phyloP scores from a whole-genome alignment of 441 rosid genomes.

The Croton setiger region DNA sequence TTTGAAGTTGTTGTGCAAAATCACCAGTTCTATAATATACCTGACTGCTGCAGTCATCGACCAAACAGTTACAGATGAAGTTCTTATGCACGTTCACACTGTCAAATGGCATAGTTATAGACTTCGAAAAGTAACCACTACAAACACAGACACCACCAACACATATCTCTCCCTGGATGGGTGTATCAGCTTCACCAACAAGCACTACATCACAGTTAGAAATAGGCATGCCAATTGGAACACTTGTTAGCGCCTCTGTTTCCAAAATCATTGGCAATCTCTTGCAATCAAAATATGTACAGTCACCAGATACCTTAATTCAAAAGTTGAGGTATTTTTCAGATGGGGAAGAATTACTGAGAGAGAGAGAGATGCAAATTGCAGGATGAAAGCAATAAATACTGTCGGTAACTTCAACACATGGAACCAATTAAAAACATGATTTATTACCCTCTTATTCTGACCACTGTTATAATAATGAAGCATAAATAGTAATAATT shows the following conservation, averaged over 20 bases:
- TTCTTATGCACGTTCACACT: conserved; percentile 44
- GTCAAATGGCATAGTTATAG: conserved; percentile 28
- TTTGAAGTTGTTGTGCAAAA: conserved; percentile 57
- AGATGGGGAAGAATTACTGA: background rate
- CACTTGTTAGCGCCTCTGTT: conserved; percentile 51
- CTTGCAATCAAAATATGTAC: conserved; percentile 88
- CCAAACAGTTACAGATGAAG: conserved; percentile 33
- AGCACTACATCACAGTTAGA: conserved; percentile 63
- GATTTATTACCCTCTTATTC: background rate
- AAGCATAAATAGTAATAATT: background rate
- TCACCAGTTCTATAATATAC: conserved; percentile 82
- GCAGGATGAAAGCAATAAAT: background rate
- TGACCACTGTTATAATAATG: background rate
- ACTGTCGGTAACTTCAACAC: background rate
- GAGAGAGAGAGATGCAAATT: conserved; percentile 6
- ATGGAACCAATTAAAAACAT: conserved; percentile 6
- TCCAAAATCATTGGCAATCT: conserved; percentile 61
- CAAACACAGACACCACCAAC: conserved; percentile 72
- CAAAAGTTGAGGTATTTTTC: conserved; percentile 27
- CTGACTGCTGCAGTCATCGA: conserved; percentile 43
- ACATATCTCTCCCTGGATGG: conserved; percentile 68
- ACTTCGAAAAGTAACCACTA: conserved; percentile 51
- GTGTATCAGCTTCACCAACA: conserved; percentile 40
- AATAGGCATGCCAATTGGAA: conserved; percentile 92
- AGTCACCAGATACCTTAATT: conserved; percentile 88